phyloP scores from a whole-genome alignment of 441 rosid species.

The Populus hybrid region DNA sequence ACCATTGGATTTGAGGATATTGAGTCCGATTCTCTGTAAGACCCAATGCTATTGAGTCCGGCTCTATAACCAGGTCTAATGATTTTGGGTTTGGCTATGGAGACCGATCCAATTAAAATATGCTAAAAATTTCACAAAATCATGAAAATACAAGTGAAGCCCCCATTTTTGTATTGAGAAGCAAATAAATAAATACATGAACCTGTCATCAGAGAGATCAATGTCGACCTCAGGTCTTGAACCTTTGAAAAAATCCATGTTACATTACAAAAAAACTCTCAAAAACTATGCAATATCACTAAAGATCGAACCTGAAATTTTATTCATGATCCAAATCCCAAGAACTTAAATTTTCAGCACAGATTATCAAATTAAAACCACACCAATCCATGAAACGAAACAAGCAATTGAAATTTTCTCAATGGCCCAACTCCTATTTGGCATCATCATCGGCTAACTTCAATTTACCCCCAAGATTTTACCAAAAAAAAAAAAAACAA shows the following conservation, averaged over 20 bases:
- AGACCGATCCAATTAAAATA: no score
- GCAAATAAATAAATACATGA: background rate
- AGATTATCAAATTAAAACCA: background rate
- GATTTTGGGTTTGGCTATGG: no score
- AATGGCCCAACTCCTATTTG: background rate
- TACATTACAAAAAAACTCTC: background rate
- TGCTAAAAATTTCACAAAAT: background rate
- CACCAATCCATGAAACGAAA: background rate
- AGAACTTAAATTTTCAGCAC: background rate
- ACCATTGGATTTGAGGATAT: no score
- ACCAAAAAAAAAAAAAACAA: no score
- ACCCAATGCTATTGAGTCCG: no score
- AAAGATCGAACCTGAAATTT: background rate
- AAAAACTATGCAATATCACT: background rate
- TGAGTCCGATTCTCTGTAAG: no score
- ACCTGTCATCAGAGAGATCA: background rate
- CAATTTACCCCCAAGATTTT: no score
- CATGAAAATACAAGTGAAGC: background rate
- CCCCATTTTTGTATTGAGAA: background rate
- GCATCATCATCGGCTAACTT: background rate
- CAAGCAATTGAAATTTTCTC: background rate
- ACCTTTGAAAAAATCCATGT: background rate
- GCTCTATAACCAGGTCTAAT: accelerated
- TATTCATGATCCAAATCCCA: background rate
- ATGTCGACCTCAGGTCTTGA: background rate